phyloP scores from a whole-genome alignment of 768 basidiomycete genomes.

The Boletus fagicola region DNA sequence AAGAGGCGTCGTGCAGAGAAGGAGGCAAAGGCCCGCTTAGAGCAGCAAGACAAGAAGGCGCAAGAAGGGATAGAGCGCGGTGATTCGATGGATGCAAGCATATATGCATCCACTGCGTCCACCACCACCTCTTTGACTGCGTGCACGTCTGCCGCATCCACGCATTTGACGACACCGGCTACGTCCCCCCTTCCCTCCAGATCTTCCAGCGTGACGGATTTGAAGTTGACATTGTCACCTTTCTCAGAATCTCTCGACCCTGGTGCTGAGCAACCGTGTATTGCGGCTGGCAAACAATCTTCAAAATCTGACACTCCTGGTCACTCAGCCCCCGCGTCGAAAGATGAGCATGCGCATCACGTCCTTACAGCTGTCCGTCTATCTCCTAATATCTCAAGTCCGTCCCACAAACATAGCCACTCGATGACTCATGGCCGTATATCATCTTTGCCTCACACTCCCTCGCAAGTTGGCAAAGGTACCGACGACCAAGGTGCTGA shows the following conservation, averaged over 20 bases:
- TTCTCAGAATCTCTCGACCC: background rate
- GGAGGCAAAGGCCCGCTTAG: conserved; percentile 38
- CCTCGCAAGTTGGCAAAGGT: conserved; percentile 10
- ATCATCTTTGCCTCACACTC: background rate
- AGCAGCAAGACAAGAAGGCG: conserved; percentile 15
- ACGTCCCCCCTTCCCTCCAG: conserved; percentile 23
- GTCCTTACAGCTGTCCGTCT: conserved; percentile 27
- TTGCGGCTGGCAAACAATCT: background rate
- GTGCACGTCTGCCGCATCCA: conserved; percentile 21
- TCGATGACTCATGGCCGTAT: background rate
- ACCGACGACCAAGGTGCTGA: background rate
- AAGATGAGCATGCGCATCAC: conserved; percentile 22
- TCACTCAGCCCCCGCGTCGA: background rate
- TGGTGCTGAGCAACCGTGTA: background rate
- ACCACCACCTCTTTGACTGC: conserved; percentile 25
- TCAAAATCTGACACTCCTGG: background rate
- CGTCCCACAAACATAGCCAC: conserved; percentile 7
- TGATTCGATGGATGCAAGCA: conserved; percentile 24
- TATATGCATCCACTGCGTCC: conserved; percentile 24
- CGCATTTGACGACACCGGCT: conserved; percentile 15
- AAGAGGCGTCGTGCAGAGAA: conserved; percentile 59
- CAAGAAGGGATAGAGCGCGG: conserved; percentile 24
- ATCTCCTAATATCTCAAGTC: conserved; percentile 16
- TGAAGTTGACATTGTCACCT: conserved; percentile 13
- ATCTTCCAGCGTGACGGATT: conserved; percentile 19